Evolutionary conservation across 768 basidiomycete species (phyloP).

Genomic region (Sarcodon sp.): DNA sequence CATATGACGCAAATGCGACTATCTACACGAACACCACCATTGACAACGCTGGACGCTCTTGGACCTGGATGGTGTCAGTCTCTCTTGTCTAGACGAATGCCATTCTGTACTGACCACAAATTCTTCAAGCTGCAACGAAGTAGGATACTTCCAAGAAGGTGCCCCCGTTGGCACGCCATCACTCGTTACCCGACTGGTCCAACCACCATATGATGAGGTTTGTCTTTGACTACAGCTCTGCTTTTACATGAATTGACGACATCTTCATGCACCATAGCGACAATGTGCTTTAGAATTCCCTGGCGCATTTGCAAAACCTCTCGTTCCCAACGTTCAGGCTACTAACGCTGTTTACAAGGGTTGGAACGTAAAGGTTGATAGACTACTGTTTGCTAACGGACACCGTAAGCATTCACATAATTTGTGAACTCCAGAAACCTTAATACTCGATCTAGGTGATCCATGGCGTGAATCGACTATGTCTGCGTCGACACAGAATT

Average conservation of each 20-base stretch:
- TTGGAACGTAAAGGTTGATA: slow-evolving; percentile 45
- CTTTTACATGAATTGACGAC: not conserved
- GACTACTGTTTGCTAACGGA: slow-evolving; percentile 61
- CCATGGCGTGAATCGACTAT: slow-evolving; percentile 64
- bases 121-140: slow-evolving; percentile 48
- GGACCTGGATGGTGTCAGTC: slow-evolving; percentile 55
- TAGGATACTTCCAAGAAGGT: slow-evolving; percentile 36
- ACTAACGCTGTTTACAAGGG: slow-evolving; percentile 44
- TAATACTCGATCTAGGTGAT: slow-evolving; percentile 32
- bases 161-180: slow-evolving; percentile 25
- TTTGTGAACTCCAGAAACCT: not conserved
- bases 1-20: slow-evolving; percentile 21
- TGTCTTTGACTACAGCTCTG: slow-evolving; percentile 1
- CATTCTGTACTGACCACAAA: slow-evolving; percentile 12
- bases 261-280: slow-evolving; percentile 23
- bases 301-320: slow-evolving; percentile 34
- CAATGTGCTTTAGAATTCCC: slow-evolving; percentile 63
- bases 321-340: slow-evolving; percentile 24
- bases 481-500: slow-evolving; percentile 36
- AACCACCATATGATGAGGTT: slow-evolving; percentile 43
- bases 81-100: not conserved
- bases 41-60: slow-evolving; percentile 46
- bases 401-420: slow-evolving; percentile 30
- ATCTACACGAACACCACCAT: slow-evolving; percentile 44
- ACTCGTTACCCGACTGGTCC: slow-evolving; percentile 42